Conservation (phyloP, 23 red algal genomes). For the Cyanidiococcus yangmingshanensis region DNA sequence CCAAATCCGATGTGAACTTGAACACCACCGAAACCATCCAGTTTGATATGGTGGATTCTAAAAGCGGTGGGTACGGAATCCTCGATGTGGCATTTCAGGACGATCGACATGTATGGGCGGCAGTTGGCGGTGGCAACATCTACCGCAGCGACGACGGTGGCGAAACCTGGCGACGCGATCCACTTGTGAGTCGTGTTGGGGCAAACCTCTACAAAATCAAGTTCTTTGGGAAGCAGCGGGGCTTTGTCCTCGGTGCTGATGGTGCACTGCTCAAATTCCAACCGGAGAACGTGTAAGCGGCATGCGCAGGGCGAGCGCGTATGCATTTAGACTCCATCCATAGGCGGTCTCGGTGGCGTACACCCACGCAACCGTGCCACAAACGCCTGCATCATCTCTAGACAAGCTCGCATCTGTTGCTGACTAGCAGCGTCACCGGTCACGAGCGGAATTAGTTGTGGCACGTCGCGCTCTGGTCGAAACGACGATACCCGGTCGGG, state of each 20-base stretch:
- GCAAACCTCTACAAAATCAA: constrained; percentile 88
- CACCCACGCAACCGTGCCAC: not conserved
- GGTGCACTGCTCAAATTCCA: constrained; percentile 66
- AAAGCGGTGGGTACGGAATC: constrained; percentile 88
- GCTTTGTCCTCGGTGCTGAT: constrained; percentile 74
- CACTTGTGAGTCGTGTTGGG: constrained; percentile 43
- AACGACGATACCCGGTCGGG: constrained; percentile 40
- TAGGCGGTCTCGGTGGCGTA: no score
- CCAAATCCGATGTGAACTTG: constrained; percentile 39
- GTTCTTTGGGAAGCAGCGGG: constrained; percentile 69
- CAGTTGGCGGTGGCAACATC: constrained; percentile 69
- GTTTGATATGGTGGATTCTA: constrained; percentile 82
- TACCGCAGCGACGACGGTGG: constrained; percentile 63
- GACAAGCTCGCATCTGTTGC: not conserved
- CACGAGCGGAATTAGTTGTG: constrained; percentile 34
- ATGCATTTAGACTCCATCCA: no score
- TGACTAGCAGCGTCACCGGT: not conserved
- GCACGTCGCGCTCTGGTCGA: constrained; percentile 33
- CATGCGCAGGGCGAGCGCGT: not conserved
- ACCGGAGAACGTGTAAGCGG: constrained; percentile 18
- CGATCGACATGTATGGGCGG: constrained; percentile 71
- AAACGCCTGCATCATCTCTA: not conserved
- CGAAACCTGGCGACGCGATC: constrained; percentile 57
- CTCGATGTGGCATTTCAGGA: constrained; percentile 53
- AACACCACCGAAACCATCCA: constrained; percentile 43